Conservation (phyloP, 805 yeast species). For the Myxozyma monticola region DNA sequence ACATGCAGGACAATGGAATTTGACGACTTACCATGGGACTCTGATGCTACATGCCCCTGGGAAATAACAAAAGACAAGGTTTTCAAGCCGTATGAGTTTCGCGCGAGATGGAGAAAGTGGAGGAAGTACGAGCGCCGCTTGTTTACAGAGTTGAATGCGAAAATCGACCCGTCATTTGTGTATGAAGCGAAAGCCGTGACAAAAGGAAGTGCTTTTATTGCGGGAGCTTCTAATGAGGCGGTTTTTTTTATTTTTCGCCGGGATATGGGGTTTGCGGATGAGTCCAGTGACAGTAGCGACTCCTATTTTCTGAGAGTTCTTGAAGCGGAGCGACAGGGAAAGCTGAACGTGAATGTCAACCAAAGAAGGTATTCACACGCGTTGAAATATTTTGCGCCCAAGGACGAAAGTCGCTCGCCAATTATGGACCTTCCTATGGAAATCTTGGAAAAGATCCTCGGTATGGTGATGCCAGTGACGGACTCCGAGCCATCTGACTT, state of each 20-base stretch:
- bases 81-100: too few species aligned
- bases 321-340: neutral
- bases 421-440: neutral
- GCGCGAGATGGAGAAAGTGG: too few species aligned
- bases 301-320: neutral
- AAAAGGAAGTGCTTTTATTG: neutral
- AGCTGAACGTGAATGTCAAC: neutral
- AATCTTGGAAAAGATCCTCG: neutral
- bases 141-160: neutral
- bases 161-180: neutral
- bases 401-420: neutral
- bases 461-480: too few species aligned
- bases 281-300: too few species aligned
- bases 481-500: too few species aligned
- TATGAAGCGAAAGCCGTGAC: neutral
- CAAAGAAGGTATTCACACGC: neutral
- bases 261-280: too few species aligned
- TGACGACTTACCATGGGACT: too few species aligned
- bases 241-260: neutral
- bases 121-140: neutral
- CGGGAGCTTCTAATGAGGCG: neutral
- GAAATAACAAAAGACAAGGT: too few species aligned
- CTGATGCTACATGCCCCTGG: too few species aligned
- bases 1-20: too few species aligned
- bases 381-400: neutral